A percentile compares a stretch with the other conserved stretches of the same genome.
phyloP scores from a whole-genome alignment of 2,329 filamentous ascomycete species.

The Davidsoniella neocaledoniae region DNA sequence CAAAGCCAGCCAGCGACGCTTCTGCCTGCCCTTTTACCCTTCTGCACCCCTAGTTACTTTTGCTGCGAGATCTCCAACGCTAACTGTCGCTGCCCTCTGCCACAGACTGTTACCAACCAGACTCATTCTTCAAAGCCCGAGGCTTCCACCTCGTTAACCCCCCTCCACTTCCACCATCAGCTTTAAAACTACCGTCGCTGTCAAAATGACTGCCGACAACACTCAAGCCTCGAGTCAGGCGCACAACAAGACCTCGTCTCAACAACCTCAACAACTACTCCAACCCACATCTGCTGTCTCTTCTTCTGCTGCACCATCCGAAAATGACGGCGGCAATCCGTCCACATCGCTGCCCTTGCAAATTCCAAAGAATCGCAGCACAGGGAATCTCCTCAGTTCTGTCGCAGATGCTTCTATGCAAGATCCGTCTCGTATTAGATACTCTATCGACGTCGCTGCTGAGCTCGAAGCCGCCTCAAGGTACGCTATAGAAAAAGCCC shows the following conservation, averaged over 20 bases:
- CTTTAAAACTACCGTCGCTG: not conserved
- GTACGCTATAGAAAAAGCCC: not conserved
- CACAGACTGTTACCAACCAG: too few species aligned
- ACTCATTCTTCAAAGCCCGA: too few species aligned
- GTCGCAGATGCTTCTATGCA: not conserved
- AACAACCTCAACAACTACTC: slow-evolving; percentile 1
- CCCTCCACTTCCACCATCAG: not conserved
- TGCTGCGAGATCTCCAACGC: too few species aligned
- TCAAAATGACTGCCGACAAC: not conserved
- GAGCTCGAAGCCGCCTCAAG: slow-evolving; percentile 7
- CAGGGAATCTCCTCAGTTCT: slow-evolving; percentile 10
- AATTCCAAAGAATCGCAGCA: slow-evolving; percentile 11
- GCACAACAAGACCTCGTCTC: not conserved
- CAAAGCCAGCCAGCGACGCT: too few species aligned
- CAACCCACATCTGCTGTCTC: not conserved
- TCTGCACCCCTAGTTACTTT: too few species aligned
- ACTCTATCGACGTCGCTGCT: slow-evolving; percentile 9
- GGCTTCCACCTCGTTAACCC: too few species aligned
- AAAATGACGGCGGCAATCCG: not conserved
- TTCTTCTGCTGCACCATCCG: not conserved
- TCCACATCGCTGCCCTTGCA: slow-evolving; percentile 1
- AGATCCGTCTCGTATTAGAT: slow-evolving; percentile 8
- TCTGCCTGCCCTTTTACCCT: too few species aligned
- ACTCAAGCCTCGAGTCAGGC: not conserved
- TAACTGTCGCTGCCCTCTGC: too few species aligned